phyloP scores from a whole-genome alignment of 768 basidiomycete species.

The Lactarius psammicola region DNA sequence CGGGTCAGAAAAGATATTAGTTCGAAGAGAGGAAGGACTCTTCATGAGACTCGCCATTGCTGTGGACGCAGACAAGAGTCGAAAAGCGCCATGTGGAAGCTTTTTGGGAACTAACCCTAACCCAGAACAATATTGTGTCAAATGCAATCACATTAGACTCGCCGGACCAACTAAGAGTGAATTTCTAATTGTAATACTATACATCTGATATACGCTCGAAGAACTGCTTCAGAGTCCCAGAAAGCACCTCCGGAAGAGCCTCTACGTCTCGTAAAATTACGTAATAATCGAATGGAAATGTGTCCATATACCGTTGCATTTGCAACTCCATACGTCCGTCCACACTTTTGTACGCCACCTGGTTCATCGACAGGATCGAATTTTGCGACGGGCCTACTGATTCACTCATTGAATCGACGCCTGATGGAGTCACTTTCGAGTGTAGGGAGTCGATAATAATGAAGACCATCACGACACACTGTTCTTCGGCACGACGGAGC shows the following conservation, averaged over 20 bases:
- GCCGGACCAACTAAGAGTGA: not conserved
- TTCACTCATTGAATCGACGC: not conserved
- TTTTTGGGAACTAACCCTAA: not conserved
- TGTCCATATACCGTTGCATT: slow-evolving; percentile 86
- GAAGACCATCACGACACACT: slow-evolving; percentile 94
- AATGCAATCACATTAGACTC: too few species aligned
- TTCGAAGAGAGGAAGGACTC: not conserved
- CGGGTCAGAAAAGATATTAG: not conserved
- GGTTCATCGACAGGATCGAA: slow-evolving; percentile 92
- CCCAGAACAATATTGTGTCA: not conserved
- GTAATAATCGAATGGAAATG: slow-evolving; percentile 98
- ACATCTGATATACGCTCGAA: slow-evolving; percentile 78
- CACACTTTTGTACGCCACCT: slow-evolving; percentile 80
- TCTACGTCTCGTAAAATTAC: slow-evolving; percentile 90
- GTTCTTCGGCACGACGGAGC: slow-evolving; percentile 82
- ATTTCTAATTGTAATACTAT: slow-evolving; percentile 38
- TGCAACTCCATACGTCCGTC: slow-evolving; percentile 83
- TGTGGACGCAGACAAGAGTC: not conserved
- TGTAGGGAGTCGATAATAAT: slow-evolving; percentile 91
- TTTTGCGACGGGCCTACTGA: slow-evolving; percentile 41
- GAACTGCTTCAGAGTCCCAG: slow-evolving; percentile 88
- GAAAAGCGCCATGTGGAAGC: not conserved
- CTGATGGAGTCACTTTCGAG: slow-evolving; percentile 36
- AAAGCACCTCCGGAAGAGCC: slow-evolving; percentile 85
- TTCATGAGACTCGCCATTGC: not conserved